These are phyloP conservation scores for Pyronema domesticum DNA, from an alignment of 495 filamentous ascomycete genomes.

Conservation along the genomic window DNA sequence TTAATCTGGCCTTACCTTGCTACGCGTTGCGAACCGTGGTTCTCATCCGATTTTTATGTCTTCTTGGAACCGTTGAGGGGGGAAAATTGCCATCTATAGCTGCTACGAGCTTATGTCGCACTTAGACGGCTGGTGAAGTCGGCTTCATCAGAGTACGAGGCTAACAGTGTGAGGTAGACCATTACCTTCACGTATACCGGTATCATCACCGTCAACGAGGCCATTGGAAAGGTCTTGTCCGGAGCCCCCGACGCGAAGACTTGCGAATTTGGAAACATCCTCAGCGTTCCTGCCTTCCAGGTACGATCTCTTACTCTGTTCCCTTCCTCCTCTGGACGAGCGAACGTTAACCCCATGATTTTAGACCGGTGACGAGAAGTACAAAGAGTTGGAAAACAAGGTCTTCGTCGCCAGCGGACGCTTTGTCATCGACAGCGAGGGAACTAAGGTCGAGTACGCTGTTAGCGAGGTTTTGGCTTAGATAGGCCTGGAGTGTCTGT, in stretches of 20 bases:
- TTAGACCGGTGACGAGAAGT: not conserved
- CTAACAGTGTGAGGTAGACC: not conserved
- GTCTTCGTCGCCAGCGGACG: not conserved
- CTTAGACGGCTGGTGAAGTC: too few relatives aligned
- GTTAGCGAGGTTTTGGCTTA: not conserved
- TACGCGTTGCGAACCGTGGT: too few relatives aligned
- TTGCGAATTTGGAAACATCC: not conserved
- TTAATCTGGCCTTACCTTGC: not conserved
- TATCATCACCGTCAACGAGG: not conserved
- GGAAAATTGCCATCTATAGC: too few relatives aligned
- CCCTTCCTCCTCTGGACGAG: too few relatives aligned
- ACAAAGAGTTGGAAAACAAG: not conserved
- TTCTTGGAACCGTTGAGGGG: too few relatives aligned
- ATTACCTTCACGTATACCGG: not conserved
- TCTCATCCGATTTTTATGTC: too few relatives aligned
- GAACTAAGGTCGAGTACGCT: not conserved
- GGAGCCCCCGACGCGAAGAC: slow-evolving; percentile 4
- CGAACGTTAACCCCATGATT: too few relatives aligned
- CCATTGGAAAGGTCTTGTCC: not conserved
- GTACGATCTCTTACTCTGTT: not conserved
- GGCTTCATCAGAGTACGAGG: not conserved
- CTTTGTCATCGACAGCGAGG: not conserved
- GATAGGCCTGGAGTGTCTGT: too few relatives aligned
- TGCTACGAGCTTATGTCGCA: too few relatives aligned
- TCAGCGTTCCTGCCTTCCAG: not conserved